Evolutionary conservation across 1,284 basidiomycete species (phyloP).

Genomic region (Ceratobasidium sp.): DNA sequence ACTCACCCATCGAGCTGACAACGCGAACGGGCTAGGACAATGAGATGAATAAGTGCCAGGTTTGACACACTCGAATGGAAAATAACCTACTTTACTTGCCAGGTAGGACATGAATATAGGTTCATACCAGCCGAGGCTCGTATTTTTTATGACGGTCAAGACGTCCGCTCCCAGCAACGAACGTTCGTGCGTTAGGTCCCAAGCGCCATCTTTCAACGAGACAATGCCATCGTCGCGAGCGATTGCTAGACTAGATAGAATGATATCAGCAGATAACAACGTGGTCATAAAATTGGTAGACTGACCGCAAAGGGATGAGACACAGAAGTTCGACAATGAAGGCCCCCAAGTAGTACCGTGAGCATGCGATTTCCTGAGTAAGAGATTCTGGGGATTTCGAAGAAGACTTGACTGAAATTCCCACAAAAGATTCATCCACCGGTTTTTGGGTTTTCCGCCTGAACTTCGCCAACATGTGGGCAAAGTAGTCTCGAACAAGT

Average conservation of each 20-base stretch:
- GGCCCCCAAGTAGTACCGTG: constrained; percentile 47
- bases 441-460: constrained; percentile 65
- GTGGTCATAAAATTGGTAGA: constrained; percentile 67
- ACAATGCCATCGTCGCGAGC: constrained; percentile 69
- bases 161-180: constrained; percentile 58
- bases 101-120: constrained; percentile 71
- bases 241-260: constrained; percentile 63
- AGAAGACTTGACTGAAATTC: constrained; percentile 49
- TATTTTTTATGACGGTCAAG: background rate
- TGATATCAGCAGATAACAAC: constrained; percentile 66
- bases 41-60: background rate
- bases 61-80: background rate
- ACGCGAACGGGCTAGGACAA: constrained; percentile 67
- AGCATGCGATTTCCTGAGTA: background rate
- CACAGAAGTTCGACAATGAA: constrained; percentile 68
- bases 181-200: constrained; percentile 67
- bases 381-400: background rate
- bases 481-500: constrained; percentile 59
- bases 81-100: constrained; percentile 62
- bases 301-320: constrained; percentile 71
- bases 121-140: constrained; percentile 69
- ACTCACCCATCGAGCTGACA: constrained; percentile 70
- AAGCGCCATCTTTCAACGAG: constrained; percentile 69
- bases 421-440: constrained; percentile 59
- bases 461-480: constrained; percentile 60